Evolutionary conservation across 2,329 filamentous ascomycete genomes (phyloP), one percentile per base, ranked within the genome.

Genomic region (Pseudogymnoascus sp.): DNA sequence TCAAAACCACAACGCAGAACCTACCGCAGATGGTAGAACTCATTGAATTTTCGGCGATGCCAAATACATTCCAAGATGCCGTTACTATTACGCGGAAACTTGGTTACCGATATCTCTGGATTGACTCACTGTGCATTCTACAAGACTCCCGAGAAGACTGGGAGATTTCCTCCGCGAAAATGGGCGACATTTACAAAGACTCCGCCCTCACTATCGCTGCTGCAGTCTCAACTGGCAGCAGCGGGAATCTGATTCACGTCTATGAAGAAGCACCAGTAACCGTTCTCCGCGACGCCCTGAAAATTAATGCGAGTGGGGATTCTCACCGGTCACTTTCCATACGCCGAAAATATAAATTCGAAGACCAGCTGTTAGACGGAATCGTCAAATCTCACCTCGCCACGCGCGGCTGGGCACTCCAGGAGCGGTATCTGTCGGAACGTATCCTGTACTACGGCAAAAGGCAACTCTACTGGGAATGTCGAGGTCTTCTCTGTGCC

Each of bases 381-480:
- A 53, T 31, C 2, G 26, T 53, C 26, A 31, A 31, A 31, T 53
- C 46, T 2, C 46, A 53, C 14, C 46, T 53, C 1, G 26, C 46
- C 14, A 53, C 46, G 10, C 26, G 46, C 5, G 46, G 46, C 3
- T 66, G 63, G 65, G 53, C 63, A 8, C 22, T 65, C 3, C 65
- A 66, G 16, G 65, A 66, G 33, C 19, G 63, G 14, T 50, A 59
- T 35, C 31, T 66, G 2, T 63, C 65, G 1, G 33, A 26, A 6
- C 37, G 65, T 22, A 65, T 61, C 3, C 7, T 66, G 4, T 50
- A 63, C 60, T 65, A 65, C 28, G 62, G 28, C 1, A 38, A 31
- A 10, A 61, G 59, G 4, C 64, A 65, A 37, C 14, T 66, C 1
- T 65, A 41, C 37, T 66, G 65, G 64, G 64, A 66, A 60, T 66